Percentiles rank a stretch among this genome's conserved stretches.
These are phyloP conservation scores for Aspergillus floridensis DNA, from an alignment of 2,329 filamentous ascomycete species.

Conservation along the genomic window DNA sequence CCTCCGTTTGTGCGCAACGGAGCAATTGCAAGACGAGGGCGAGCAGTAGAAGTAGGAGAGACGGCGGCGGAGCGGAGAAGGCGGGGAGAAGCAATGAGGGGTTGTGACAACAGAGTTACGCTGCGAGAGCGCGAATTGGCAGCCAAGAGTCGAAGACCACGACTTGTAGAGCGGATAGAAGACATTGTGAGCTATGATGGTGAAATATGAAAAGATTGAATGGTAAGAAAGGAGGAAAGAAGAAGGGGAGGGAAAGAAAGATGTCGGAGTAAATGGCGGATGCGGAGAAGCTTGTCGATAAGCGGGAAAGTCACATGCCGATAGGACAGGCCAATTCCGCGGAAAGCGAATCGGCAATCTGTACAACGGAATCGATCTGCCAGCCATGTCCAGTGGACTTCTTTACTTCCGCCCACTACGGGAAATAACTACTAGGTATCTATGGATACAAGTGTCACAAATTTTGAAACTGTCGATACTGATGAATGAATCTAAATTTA, in stretches of 20 bases:
- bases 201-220: conserved; percentile 13
- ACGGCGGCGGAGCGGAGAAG: conserved; percentile 21
- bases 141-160: conserved; percentile 31
- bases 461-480: too few relatives aligned
- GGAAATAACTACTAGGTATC: too few relatives aligned
- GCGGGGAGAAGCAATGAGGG: conserved; percentile 28
- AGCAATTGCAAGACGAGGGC: conserved; percentile 7
- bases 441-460: too few relatives aligned
- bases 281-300: background rate
- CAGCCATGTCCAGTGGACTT: too few relatives aligned
- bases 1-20: conserved; percentile 14
- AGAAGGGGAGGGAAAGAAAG: background rate
- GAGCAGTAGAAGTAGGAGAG: conserved; percentile 11
- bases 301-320: background rate
- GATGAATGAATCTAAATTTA: too few relatives aligned
- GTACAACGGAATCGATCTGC: too few relatives aligned
- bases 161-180: conserved; percentile 29
- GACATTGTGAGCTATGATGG: conserved; percentile 26
- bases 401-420: too few relatives aligned
- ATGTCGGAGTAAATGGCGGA: background rate
- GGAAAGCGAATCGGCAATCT: background rate
- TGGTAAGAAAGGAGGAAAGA: background rate
- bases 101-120: conserved; percentile 28
- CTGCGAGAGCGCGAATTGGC: conserved; percentile 26
- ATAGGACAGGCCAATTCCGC: background rate